Percentiles rank a stretch among this genome's conserved stretches.
Conservation (phyloP, 495 filamentous ascomycete species). For the Trypethelium eluteriae region DNA sequence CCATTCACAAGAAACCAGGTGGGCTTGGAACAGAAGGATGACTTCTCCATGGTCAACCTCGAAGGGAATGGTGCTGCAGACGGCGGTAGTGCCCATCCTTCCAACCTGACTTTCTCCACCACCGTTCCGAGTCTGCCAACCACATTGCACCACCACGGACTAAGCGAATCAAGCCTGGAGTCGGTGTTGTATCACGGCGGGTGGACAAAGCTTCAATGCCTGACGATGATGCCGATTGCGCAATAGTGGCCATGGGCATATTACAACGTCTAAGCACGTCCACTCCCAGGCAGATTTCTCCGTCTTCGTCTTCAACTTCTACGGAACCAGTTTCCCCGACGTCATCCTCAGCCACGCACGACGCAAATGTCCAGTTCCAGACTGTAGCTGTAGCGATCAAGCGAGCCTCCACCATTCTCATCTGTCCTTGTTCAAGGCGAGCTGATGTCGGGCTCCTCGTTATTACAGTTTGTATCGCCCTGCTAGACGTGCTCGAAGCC, state of each 20-base stretch:
- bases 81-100: neutral
- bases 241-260: neutral
- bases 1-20: neutral
- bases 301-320: neutral
- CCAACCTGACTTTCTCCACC: neutral
- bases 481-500: slow-evolving; percentile 15
- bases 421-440: slow-evolving; percentile 20
- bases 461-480: slow-evolving; percentile 14
- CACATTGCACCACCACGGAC: neutral
- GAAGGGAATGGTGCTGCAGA: neutral
- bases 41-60: neutral
- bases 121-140: neutral
- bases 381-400: slow-evolving; percentile 16
- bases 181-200: neutral
- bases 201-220: neutral
- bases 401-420: slow-evolving; percentile 20
- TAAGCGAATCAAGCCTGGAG: neutral
- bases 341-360: neutral
- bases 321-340: neutral
- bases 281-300: neutral
- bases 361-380: neutral
- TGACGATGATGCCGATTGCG: neutral
- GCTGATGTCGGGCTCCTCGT: slow-evolving; percentile 16
- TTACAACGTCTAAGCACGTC: neutral
- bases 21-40: neutral